Base-by-base conservation (phyloP, 2,329 filamentous ascomycete genomes). In the Mollisiaceae sp. region DNA sequence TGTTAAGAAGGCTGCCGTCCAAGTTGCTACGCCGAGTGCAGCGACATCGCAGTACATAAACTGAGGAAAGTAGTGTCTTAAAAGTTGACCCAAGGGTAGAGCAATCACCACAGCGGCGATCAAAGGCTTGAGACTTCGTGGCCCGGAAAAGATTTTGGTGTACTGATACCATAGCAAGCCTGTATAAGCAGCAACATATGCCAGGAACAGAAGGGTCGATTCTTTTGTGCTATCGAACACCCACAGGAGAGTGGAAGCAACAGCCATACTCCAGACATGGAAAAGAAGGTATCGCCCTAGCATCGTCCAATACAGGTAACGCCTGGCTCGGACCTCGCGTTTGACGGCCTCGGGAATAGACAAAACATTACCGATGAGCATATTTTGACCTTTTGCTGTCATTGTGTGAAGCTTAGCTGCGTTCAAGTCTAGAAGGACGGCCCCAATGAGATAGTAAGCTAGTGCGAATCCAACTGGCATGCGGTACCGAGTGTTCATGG, bases 1-100 rank as follows among this genome's bases (percentile, higher is more conserved):
- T 0, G 81, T 81, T 4, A 83, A 74, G n/a, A 85, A 71, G 18
- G 81, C 83, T 32, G 81, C 79, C 32, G 78, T 85, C 85, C 67
- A 69, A 14, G 64, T 67, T 27, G 67, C 65, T 18, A 45, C 47
- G 35, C 54, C 64, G 18, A 69, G 57, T 27, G 57, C 63, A n/a
- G 45, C 52, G 14, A 69, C 63, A 32, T 67, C 65, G 2, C 52
- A 59, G 32, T 63, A 67, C 38, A 62, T 45, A 18, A 61, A 65
- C 5, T 60, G 8, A 9, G 65, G 64, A 35, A 59, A 63, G 22
- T 57, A 63, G 22, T 63, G 60, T 57, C 58, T 47, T 4, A 64
- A 45, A 36, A 63, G 8, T 18, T 63, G 63, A n/a, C 67, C 67
- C 22, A 65, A n/a, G 24, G 60, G 57, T 20, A 69, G 60, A 27